Conservation (phyloP, 768 basidiomycete genomes). For the Lactarius sanguifluus region DNA sequence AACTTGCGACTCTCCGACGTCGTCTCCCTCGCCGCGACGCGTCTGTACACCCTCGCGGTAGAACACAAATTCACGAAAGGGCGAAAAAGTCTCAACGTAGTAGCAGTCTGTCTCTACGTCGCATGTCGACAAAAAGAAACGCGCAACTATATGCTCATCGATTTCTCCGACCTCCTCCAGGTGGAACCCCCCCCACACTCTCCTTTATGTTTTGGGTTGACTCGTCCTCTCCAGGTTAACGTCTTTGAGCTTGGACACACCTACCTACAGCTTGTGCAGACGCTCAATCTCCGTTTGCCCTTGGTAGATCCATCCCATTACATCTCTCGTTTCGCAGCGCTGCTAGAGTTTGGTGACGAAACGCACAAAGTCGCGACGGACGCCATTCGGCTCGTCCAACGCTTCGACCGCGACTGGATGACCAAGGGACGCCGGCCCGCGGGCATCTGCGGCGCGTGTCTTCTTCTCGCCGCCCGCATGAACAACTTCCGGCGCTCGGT, state of each 20-base stretch:
- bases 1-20: constrained; percentile 77
- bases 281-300: constrained; percentile 79
- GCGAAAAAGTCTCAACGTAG: constrained; percentile 86
- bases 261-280: constrained; percentile 91
- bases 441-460: constrained; percentile 95
- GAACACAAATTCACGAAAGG: constrained; percentile 94
- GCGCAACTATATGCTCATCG: constrained; percentile 94
- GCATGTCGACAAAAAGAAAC: constrained; percentile 92
- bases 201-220: background rate
- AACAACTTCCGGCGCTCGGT: constrained; percentile 93
- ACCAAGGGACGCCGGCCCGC: constrained; percentile 92
- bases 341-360: constrained; percentile 95
- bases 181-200: constrained; percentile 42
- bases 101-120: constrained; percentile 94
- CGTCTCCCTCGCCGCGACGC: constrained; percentile 76
- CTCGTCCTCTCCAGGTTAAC: constrained; percentile 64
- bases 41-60: constrained; percentile 91
- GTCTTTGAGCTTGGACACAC: constrained; percentile 97
- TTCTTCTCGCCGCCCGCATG: constrained; percentile 96
- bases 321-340: constrained; percentile 90
- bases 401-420: constrained; percentile 98
- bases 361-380: constrained; percentile 90
- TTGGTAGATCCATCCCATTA: constrained; percentile 96
- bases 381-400: constrained; percentile 87
- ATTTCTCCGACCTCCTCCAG: constrained; percentile 95